A percentile compares a stretch with the other conserved stretches of the same genome.
Evolutionary conservation across 495 filamentous ascomycete species (phyloP).

Genomic region (Podospora bellae-mahoneyi): DNA sequence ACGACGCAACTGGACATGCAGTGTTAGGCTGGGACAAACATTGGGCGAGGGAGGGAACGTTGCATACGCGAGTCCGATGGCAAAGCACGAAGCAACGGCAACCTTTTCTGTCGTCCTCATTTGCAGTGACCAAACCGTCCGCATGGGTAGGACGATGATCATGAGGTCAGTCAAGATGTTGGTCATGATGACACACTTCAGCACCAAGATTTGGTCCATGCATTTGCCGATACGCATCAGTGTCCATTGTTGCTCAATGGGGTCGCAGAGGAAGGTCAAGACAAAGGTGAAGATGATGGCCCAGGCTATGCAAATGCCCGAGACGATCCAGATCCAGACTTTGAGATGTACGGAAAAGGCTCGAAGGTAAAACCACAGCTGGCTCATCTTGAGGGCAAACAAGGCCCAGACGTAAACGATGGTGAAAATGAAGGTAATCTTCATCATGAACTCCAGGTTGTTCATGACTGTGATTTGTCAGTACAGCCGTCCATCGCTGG

Average conservation of each 20-base stretch:
- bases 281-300: conserved; percentile 1
- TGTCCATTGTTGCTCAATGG: conserved; percentile 6
- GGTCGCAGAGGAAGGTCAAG: conserved; percentile 8
- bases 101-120: conserved; percentile 11
- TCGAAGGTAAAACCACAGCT: conserved; percentile 8
- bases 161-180: conserved; percentile 10
- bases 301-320: not conserved
- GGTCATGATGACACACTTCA: conserved; percentile 11
- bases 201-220: conserved; percentile 10
- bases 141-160: conserved; percentile 4
- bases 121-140: conserved; percentile 8
- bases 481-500: too few species aligned
- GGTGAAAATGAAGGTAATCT: conserved; percentile 10
- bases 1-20: conserved; percentile 2
- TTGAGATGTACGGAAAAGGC: conserved; percentile 1
- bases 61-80: conserved; percentile 9
- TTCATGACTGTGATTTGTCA: not conserved
- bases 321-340: not conserved
- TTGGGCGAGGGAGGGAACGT: not conserved
- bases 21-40: not conserved
- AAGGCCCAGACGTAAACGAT: conserved; percentile 6
- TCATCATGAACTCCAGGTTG: conserved; percentile 6
- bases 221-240: not conserved
- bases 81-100: conserved; percentile 6
- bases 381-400: conserved; percentile 1